Conservation (phyloP, 441 rosid genomes). For the Populus hybrid region DNA sequence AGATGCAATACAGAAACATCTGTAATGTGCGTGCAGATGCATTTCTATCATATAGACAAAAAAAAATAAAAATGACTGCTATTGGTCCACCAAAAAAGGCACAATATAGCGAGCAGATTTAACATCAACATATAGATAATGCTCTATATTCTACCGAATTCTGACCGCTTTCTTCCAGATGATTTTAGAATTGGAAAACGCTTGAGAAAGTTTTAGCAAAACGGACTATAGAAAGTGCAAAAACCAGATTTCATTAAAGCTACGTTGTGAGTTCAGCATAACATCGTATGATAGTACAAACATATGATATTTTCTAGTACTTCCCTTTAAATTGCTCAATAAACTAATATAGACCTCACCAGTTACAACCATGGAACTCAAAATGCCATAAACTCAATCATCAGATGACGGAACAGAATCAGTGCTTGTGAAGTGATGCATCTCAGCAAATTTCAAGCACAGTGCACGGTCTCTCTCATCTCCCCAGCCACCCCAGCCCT, state of each 20-base stretch:
- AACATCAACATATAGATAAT: background rate
- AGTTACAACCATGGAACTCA: slow-evolving; percentile 2
- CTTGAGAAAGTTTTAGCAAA: background rate
- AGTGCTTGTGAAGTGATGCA: slow-evolving; percentile 42
- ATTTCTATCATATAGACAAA: too few relatives aligned
- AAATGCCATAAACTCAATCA: slow-evolving; percentile 20
- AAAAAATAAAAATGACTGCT: too few relatives aligned
- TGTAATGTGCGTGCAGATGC: too few relatives aligned
- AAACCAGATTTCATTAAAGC: slow-evolving; percentile 4
- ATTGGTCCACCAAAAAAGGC: background rate
- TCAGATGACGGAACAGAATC: slow-evolving; percentile 15
- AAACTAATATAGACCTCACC: slow-evolving; percentile 17
- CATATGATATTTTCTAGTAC: background rate
- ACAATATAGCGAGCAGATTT: background rate
- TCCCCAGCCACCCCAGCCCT: slow-evolving; percentile 99
- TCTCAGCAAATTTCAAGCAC: slow-evolving; percentile 71
- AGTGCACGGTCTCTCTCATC: slow-evolving; percentile 71
- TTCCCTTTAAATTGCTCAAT: slow-evolving; percentile 5
- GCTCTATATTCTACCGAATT: background rate
- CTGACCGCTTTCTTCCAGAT: background rate
- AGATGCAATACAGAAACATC: background rate
- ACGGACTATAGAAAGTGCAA: background rate
- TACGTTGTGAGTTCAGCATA: background rate
- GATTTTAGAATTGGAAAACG: background rate
- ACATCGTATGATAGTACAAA: slow-evolving; percentile 7